phyloP scores from a whole-genome alignment of 768 basidiomycete genomes.

The Amanita muscaria region DNA sequence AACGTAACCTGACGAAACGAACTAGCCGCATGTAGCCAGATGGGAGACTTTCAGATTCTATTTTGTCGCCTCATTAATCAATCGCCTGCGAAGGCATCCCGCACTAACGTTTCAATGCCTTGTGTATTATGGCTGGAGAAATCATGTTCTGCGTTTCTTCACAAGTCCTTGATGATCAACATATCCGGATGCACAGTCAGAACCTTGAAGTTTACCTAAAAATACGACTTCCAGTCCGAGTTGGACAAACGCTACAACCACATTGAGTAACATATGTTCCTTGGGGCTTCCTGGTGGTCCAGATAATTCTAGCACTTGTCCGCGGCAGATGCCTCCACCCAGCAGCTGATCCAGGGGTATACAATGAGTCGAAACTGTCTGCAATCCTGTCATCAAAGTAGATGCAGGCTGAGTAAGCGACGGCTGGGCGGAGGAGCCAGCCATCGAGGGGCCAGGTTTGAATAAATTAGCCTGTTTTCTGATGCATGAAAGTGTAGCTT shows the following conservation, averaged over 20 bases:
- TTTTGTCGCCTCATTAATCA: constrained; percentile 7
- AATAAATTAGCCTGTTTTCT: constrained; percentile 16
- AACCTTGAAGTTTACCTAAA: constrained; percentile 39
- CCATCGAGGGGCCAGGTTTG: constrained; percentile 8
- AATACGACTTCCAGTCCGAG: constrained; percentile 48
- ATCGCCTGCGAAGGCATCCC: constrained; percentile 15
- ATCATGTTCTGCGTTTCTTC: constrained; percentile 43
- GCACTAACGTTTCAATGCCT: constrained; percentile 19
- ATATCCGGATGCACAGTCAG: constrained; percentile 2
- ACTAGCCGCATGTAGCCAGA: constrained; percentile 20
- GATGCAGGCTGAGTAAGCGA: constrained; percentile 53
- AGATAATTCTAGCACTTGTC: constrained; percentile 63
- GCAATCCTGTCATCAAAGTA: constrained; percentile 20
- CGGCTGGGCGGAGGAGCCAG: constrained; percentile 14
- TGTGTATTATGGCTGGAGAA: constrained; percentile 22
- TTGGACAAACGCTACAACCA: constrained; percentile 40
- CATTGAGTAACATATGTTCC: constrained; percentile 41
- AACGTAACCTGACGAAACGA: constrained; percentile 34
- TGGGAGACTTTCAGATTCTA: constrained; percentile 10
- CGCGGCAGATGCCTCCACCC: constrained; percentile 51
- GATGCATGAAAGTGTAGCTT: constrained; percentile 35
- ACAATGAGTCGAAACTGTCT: constrained; percentile 34
- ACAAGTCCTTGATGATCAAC: constrained; percentile 5
- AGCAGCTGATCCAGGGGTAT: constrained; percentile 49
- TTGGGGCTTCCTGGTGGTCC: constrained; percentile 71